phyloP scores from a whole-genome alignment of 495 filamentous ascomycete species.

The Penicillium simplicissimum region DNA sequence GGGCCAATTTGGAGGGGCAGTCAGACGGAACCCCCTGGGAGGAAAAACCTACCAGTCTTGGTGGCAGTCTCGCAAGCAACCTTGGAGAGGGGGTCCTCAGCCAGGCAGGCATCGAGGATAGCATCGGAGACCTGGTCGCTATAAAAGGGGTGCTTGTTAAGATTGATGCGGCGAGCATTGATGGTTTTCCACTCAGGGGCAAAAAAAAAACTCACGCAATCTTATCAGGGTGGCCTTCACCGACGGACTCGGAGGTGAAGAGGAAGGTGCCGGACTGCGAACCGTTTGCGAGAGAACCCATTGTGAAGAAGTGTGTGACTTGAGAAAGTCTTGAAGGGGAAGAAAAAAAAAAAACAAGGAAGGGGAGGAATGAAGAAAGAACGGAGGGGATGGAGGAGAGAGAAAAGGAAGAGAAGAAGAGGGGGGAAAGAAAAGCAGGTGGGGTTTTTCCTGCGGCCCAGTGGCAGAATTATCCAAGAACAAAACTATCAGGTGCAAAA shows the following conservation, averaged over 20 bases:
- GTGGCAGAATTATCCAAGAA: conserved; percentile 5
- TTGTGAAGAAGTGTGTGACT: conserved; percentile 46
- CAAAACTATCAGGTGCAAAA: neutral
- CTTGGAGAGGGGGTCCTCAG: conserved; percentile 94
- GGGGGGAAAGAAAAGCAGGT: conserved; percentile 20
- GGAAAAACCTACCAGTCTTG: conserved; percentile 73
- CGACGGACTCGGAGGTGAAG: conserved; percentile 99
- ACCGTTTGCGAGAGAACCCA: conserved; percentile 59
- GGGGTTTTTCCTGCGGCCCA: conserved; percentile 27
- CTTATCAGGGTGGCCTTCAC: conserved; percentile 97
- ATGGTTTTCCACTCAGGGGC: conserved; percentile 11
- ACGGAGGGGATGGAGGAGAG: conserved; percentile 20
- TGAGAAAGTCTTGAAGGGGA: conserved; percentile 16
- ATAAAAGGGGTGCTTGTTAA: neutral
- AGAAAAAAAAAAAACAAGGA: neutral
- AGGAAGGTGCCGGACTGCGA: conserved; percentile 78
- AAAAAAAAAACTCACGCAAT: conserved; percentile 65
- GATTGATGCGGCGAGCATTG: neutral
- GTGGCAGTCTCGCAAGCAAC: conserved; percentile 98
- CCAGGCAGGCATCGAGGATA: conserved; percentile 95
- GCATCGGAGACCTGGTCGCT: conserved; percentile 98
- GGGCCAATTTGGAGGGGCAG: conserved; percentile 1
- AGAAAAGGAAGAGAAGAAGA: conserved; percentile 9
- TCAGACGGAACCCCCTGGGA: neutral
- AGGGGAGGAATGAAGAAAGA: conserved; percentile 22